Percentiles rank a stretch among this genome's conserved stretches.
These are phyloP conservation scores for Cyberlindnera bimundalis DNA, from an alignment of 805 yeast genomes.

Conservation along the genomic window DNA sequence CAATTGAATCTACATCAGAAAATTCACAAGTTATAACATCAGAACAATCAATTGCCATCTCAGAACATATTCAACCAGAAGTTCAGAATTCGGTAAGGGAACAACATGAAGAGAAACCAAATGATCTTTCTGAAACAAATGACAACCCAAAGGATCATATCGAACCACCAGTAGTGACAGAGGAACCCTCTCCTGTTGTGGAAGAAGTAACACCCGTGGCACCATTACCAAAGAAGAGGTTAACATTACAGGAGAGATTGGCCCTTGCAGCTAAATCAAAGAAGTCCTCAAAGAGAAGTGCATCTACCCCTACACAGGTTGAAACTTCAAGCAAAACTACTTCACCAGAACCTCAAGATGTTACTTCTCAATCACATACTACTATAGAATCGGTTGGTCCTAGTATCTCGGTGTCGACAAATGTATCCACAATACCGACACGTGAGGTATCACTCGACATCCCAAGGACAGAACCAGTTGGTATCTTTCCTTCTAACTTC, in stretches of 20 bases:
- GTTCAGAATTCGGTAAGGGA: too few species aligned
- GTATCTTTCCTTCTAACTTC: slow-evolving; percentile 13
- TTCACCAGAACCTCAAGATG: slow-evolving; percentile 11
- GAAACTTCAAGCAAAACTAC: slow-evolving; percentile 4
- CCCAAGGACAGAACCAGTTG: slow-evolving; percentile 1
- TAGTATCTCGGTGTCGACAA: too few species aligned
- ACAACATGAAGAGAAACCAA: too few species aligned
- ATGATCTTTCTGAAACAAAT: too few species aligned
- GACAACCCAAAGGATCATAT: neutral
- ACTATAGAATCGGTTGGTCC: too few species aligned
- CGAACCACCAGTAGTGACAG: neutral
- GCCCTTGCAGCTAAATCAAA: slow-evolving; percentile 69
- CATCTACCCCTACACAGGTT: slow-evolving; percentile 14
- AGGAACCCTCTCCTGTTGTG: neutral
- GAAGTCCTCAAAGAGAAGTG: slow-evolving; percentile 24
- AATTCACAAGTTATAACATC: too few species aligned
- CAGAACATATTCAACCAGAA: too few species aligned
- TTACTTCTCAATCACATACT: too few species aligned
- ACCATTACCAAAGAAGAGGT: slow-evolving; percentile 45
- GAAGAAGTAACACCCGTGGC: neutral
- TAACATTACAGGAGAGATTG: slow-evolving; percentile 80
- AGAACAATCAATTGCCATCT: too few species aligned
- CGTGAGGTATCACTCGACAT: slow-evolving; percentile 10
- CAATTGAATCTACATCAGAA: too few species aligned
- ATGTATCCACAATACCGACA: slow-evolving; percentile 1